These are phyloP conservation scores for Achaetomium macrosporum DNA, from an alignment of 2,329 filamentous ascomycete species.

Conservation along the genomic window DNA sequence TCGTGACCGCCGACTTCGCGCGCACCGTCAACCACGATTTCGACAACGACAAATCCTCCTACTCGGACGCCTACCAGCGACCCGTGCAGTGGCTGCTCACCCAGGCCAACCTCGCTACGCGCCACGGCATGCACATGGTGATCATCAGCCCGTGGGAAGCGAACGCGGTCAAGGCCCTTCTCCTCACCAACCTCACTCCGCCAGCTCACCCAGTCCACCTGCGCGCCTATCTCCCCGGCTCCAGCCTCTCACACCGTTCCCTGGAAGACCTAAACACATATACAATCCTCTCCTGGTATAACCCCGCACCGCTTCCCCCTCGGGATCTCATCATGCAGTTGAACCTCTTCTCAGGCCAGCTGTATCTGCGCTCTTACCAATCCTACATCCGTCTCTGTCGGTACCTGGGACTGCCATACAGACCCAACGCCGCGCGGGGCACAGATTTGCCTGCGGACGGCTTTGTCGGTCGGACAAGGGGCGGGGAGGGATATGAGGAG, in stretches of 20 bases:
- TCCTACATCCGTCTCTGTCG: slow-evolving; percentile 51
- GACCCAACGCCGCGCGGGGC: slow-evolving; percentile 16
- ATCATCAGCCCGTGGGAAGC: slow-evolving; percentile 59
- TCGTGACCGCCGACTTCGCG: slow-evolving; percentile 48
- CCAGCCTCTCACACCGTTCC: slow-evolving; percentile 15
- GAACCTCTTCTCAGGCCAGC: slow-evolving; percentile 62
- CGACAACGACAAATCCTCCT: neutral
- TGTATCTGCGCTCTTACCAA: slow-evolving; percentile 50
- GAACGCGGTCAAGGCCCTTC: slow-evolving; percentile 39
- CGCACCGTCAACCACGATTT: slow-evolving; percentile 35
- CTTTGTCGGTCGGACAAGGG: slow-evolving; percentile 28
- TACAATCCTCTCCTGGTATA: slow-evolving; percentile 33
- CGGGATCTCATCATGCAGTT: slow-evolving; percentile 39
- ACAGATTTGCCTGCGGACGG: slow-evolving; percentile 27
- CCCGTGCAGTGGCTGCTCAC: slow-evolving; percentile 51
- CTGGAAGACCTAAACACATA: slow-evolving; percentile 17
- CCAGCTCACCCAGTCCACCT: slow-evolving; percentile 32
- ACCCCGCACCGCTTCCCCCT: too few species aligned
- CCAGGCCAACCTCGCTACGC: slow-evolving; percentile 1
- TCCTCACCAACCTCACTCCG: too few species aligned
- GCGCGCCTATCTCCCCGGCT: slow-evolving; percentile 18
- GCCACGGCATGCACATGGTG: slow-evolving; percentile 34
- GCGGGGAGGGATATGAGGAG: slow-evolving; percentile 17
- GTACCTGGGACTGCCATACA: slow-evolving; percentile 44
- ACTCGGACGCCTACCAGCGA: slow-evolving; percentile 44